A percentile compares a stretch with the other conserved stretches of the same genome.
These are phyloP conservation scores for Xylaria hypoxylon DNA, from an alignment of 2,329 filamentous ascomycete genomes.

Conservation along the genomic window DNA sequence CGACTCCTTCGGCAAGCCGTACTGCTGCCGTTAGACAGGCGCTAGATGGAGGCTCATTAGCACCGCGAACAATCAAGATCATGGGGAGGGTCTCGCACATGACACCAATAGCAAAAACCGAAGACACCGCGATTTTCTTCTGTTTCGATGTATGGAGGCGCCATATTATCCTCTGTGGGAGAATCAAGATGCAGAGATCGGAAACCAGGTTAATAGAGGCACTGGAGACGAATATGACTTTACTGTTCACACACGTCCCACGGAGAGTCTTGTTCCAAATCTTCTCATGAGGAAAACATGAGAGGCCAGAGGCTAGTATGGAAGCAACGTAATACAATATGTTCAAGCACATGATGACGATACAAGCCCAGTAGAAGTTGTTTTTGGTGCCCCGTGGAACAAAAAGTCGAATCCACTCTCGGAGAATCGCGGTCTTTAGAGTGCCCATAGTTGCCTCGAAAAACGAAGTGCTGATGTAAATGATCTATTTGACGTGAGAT, in stretches of 20 bases:
- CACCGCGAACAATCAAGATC: not conserved
- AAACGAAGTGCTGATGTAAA: slow-evolving; percentile 22
- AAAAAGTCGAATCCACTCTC: slow-evolving; percentile 56
- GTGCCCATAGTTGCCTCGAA: slow-evolving; percentile 19
- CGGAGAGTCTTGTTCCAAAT: slow-evolving; percentile 46
- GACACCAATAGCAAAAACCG: slow-evolving; percentile 26
- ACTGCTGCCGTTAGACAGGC: slow-evolving; percentile 3
- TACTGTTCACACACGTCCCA: slow-evolving; percentile 43
- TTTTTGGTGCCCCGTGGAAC: slow-evolving; percentile 46
- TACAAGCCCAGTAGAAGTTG: slow-evolving; percentile 44
- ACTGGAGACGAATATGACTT: slow-evolving; percentile 39
- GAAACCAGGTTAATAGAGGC: slow-evolving; percentile 44
- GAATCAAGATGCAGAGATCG: slow-evolving; percentile 48
- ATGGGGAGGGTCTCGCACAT: slow-evolving; percentile 8
- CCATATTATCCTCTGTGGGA: slow-evolving; percentile 51
- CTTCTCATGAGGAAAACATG: slow-evolving; percentile 45
- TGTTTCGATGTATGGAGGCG: slow-evolving; percentile 16
- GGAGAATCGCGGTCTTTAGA: slow-evolving; percentile 42
- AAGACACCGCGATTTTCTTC: slow-evolving; percentile 27
- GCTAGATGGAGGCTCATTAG: slow-evolving; percentile 3
- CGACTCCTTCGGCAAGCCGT: slow-evolving; percentile 3
- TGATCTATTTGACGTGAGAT: slow-evolving; percentile 7
- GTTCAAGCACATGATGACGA: slow-evolving; percentile 41
- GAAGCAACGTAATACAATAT: slow-evolving; percentile 38
- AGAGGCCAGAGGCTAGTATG: slow-evolving; percentile 42